Evolutionary conservation across 305 asterid genomes (phyloP).

Genomic region (Solanum hybrid): DNA sequence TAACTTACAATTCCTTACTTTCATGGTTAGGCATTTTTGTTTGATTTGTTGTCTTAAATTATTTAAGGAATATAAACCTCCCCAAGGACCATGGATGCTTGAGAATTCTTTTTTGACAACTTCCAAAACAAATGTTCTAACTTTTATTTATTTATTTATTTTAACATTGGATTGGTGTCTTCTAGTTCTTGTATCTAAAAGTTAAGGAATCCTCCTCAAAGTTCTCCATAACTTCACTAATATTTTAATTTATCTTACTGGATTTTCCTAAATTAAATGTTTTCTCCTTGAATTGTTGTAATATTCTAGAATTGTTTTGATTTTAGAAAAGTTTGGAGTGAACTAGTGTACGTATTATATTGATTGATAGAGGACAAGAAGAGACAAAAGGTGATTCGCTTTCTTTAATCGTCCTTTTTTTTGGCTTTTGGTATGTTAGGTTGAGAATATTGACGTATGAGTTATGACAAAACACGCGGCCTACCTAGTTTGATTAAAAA

Average conservation of each 20-base stretch:
- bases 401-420: conserved; percentile 24
- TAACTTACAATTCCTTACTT: conserved; percentile 26
- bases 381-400: conserved; percentile 30
- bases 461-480: background rate
- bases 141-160: conserved; percentile 4
- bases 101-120: conserved; percentile 34
- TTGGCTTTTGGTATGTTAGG: conserved; percentile 1
- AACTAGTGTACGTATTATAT: conserved; percentile 8
- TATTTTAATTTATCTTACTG: conserved; percentile 21
- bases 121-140: conserved; percentile 26
- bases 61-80: background rate
- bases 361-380: conserved; percentile 30
- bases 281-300: conserved; percentile 42
- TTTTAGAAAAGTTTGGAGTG: conserved; percentile 17
- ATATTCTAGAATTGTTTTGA: conserved; percentile 11
- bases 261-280: conserved; percentile 31
- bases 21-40: conserved; percentile 45
- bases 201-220: conserved; percentile 34
- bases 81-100: conserved; percentile 22
- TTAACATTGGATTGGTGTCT: conserved; percentile 23
- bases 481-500: background rate
- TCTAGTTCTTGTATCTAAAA: conserved; percentile 38
- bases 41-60: conserved; percentile 36
- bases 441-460: background rate
- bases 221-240: conserved; percentile 12